phyloP scores from a whole-genome alignment of 2,329 filamentous ascomycete species.

The Bisporella sp. region DNA sequence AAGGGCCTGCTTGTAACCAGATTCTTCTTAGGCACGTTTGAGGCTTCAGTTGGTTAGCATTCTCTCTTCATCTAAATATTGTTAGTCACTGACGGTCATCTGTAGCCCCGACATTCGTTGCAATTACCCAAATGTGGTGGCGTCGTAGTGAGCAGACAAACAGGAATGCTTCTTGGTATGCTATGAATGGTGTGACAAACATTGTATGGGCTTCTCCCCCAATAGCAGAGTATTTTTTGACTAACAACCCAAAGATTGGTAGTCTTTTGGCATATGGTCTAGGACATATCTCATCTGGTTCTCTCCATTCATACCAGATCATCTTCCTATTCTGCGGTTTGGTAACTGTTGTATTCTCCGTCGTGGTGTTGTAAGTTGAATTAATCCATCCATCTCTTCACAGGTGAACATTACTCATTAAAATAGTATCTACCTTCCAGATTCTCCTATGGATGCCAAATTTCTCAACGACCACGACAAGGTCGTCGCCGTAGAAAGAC shows the following conservation, averaged over 20 bases:
- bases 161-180: constrained; percentile 51
- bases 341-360: constrained; percentile 40
- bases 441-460: constrained; percentile 26
- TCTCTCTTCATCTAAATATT: constrained; percentile 13
- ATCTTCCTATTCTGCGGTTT: constrained; percentile 49
- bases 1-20: constrained; percentile 28
- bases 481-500: constrained; percentile 44
- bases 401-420: neutral
- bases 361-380: constrained; percentile 30
- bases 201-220: constrained; percentile 39
- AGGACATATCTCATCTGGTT: constrained; percentile 45
- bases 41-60: constrained; percentile 28
- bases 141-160: constrained; percentile 50
- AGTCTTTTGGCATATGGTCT: constrained; percentile 34
- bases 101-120: constrained; percentile 43
- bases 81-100: neutral
- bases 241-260: constrained; percentile 9
- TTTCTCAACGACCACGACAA: constrained; percentile 45
- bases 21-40: constrained; percentile 46
- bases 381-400: neutral
- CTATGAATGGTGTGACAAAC: constrained; percentile 48
- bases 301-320: constrained; percentile 33
- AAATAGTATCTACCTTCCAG: constrained; percentile 20
- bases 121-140: constrained; percentile 57
- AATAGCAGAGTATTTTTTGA: neutral